A percentile compares a stretch with the other conserved stretches of the same genome.
phyloP scores from a whole-genome alignment of 2,329 filamentous ascomycete species.

The Xylariaceae sp. region DNA sequence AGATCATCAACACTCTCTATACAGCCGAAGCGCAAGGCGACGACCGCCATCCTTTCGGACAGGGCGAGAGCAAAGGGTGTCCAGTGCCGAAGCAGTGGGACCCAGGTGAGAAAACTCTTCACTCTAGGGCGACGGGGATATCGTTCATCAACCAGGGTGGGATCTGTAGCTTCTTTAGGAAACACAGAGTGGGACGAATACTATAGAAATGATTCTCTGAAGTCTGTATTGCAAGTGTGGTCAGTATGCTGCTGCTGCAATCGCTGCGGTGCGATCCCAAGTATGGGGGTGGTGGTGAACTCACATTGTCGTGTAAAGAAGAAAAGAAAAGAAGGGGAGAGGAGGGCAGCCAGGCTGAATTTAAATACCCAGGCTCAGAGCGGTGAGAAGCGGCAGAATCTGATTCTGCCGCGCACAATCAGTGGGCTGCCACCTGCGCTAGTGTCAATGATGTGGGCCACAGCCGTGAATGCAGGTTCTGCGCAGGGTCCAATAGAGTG shows the following conservation, averaged over 20 bases:
- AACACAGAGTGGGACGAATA: slow-evolving; percentile 90
- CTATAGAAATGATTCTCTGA: slow-evolving; percentile 96
- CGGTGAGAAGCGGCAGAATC: slow-evolving; percentile 13
- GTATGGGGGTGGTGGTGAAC: slow-evolving; percentile 36
- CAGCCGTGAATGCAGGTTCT: too few species aligned
- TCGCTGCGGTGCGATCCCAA: background rate
- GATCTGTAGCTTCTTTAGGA: slow-evolving; percentile 88
- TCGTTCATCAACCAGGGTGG: slow-evolving; percentile 91
- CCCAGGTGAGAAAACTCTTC: slow-evolving; percentile 53
- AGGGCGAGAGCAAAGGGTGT: slow-evolving; percentile 51
- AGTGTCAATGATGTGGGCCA: too few species aligned
- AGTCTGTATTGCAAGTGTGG: slow-evolving; percentile 21
- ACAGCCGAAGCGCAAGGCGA: slow-evolving; percentile 44
- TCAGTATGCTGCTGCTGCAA: slow-evolving; percentile 7
- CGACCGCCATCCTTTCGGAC: slow-evolving; percentile 59
- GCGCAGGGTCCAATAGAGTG: too few species aligned
- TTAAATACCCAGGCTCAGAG: slow-evolving; percentile 37
- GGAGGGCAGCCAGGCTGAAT: slow-evolving; percentile 20
- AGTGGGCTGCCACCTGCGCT: too few species aligned
- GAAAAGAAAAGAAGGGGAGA: slow-evolving; percentile 38
- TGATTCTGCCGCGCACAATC: background rate
- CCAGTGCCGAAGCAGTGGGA: slow-evolving; percentile 36
- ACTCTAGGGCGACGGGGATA: slow-evolving; percentile 88
- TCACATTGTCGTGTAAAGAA: slow-evolving; percentile 62
- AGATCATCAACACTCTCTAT: slow-evolving; percentile 96